Evolutionary conservation across 192 early-diverging fungal genomes (phyloP).

Genomic region (Funneliformis geosporum): DNA sequence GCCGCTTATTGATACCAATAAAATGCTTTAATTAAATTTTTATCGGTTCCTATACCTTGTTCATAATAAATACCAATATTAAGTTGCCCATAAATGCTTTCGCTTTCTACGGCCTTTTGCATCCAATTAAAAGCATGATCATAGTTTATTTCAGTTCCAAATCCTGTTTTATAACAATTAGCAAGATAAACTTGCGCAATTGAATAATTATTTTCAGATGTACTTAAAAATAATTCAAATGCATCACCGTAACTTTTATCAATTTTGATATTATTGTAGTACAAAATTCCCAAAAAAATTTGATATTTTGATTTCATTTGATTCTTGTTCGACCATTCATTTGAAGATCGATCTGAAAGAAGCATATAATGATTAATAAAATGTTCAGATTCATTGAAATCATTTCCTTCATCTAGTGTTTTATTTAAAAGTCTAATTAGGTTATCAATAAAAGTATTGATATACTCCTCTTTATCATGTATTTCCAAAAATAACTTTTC

Average conservation of each 20-base stretch:
- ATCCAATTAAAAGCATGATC: neutral
- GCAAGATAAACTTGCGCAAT: neutral
- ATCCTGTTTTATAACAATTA: neutral
- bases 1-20: neutral
- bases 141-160: neutral
- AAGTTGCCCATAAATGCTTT: neutral
- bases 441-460: neutral
- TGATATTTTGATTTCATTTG: neutral
- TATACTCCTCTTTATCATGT: neutral
- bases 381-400: neutral
- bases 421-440: neutral
- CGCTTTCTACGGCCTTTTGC: neutral
- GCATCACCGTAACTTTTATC: no score
- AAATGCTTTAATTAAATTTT: neutral
- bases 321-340: no score
- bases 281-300: neutral
- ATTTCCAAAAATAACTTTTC: neutral
- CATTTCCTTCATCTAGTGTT: neutral
- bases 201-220: neutral
- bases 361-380: neutral
- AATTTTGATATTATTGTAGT: neutral
- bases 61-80: neutral
- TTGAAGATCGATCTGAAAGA: neutral
- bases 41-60: neutral
- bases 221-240: neutral